Percentiles rank a stretch among this genome's conserved stretches.
Evolutionary conservation across 139 green algal genomes (phyloP).

Genomic region (Marvania coccoides): DNA sequence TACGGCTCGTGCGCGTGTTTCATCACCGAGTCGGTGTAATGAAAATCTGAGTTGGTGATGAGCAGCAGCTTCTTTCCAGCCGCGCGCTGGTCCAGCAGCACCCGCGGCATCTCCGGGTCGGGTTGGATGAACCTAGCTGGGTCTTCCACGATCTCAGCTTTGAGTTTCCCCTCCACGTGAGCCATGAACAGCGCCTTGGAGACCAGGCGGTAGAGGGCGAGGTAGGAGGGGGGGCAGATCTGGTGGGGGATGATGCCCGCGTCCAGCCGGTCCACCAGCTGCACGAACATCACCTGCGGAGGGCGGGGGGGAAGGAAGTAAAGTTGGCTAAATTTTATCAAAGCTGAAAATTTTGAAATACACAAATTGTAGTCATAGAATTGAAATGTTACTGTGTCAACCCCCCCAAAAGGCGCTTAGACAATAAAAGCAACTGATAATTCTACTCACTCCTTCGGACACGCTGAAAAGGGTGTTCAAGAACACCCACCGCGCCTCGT

Average conservation of each 20-base stretch:
- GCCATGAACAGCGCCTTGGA: constrained; percentile 79
- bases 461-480: constrained; percentile 96
- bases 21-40: constrained; percentile 91
- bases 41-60: constrained; percentile 88
- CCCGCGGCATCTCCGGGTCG: constrained; percentile 75
- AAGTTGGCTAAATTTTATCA: not conserved
- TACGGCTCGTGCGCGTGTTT: constrained; percentile 72
- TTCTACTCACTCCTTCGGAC: constrained; percentile 78
- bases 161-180: constrained; percentile 90
- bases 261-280: constrained; percentile 90
- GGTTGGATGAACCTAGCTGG: constrained; percentile 66
- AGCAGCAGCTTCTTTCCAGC: constrained; percentile 87
- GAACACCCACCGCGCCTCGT: constrained; percentile 82
- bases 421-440: too few relatives aligned
- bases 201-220: constrained; percentile 64
- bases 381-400: too few relatives aligned
- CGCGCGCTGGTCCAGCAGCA: constrained; percentile 85
- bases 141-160: constrained; percentile 87
- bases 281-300: constrained; percentile 15
- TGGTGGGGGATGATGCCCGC: constrained; percentile 46
- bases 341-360: too few relatives aligned
- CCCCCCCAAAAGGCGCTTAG: too few relatives aligned
- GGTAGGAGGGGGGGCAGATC: constrained; percentile 45
- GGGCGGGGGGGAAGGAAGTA: not conserved
- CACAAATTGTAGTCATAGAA: too few relatives aligned